Base-by-base conservation (phyloP, 2,329 filamentous ascomycete genomes). In the Ceratocystis variospora region DNA sequence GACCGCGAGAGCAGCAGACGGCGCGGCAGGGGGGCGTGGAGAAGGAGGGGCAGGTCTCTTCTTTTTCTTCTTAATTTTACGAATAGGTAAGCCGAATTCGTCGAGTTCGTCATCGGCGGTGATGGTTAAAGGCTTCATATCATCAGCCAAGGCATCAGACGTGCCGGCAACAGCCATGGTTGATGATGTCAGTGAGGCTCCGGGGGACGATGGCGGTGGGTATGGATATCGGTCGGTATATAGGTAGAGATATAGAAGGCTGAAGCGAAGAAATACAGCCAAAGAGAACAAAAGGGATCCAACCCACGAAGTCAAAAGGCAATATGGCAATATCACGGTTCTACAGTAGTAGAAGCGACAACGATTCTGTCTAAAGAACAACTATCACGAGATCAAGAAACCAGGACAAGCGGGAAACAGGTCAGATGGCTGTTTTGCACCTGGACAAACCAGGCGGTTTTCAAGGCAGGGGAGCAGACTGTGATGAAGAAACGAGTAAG, bases 41-140 rank as follows among this genome's bases (percentile, higher is more conserved):
- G 22, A 70, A 67, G n/a, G 70, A 64, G 25, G 70, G 63, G 12
- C 62, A 66, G 53, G 69, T 68, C 64, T 72, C 66, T 64, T 66
- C 65, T 62, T 72, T 15, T 68, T 68, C 37, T 62, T 69, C 48
- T n/a, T 72, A 37, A 69, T 61, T 65, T 57, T 70, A 66, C 63
- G 67, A 69, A 87, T 80, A 19, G 86, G 86, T 69, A 90, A 76
- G 63, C 87, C 87, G 73, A 89, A 90, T 70, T 90, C 87, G 73
- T 90, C 87, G 68, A 85, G 76, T 71, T 87, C 83, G 62, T 68
- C 67, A 33, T 68, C 67, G 44, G 67, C 64, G 5, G 67, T 61
- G 31, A 68, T 68, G 25, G 67, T 50, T 25, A 68, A 46, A 17
- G 67, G 67, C 63, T 68, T 68, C 67, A 66, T 68, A 17, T 66